These are phyloP conservation scores for Glonium stellatum DNA, from an alignment of 495 filamentous ascomycete genomes.

Conservation along the genomic window DNA sequence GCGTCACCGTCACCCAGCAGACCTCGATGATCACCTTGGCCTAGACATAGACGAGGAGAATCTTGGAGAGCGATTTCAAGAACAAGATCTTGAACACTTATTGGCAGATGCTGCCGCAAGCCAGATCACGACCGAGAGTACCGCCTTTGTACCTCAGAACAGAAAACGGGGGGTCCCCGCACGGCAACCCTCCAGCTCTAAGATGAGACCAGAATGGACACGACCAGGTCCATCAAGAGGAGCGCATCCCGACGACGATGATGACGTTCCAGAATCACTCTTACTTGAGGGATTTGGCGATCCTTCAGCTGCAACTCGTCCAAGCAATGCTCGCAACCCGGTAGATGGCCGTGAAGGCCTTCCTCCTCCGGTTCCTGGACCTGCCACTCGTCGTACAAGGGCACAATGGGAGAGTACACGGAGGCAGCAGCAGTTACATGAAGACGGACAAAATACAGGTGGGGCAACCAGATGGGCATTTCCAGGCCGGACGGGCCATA, in stretches of 20 bases:
- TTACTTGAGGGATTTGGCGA: conserved; percentile 56
- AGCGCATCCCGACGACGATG: conserved; percentile 48
- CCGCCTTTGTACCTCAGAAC: conserved; percentile 32
- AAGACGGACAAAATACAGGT: conserved; percentile 29
- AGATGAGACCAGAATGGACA: conserved; percentile 12
- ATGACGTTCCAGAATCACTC: conserved; percentile 86
- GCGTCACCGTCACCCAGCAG: conserved; percentile 53
- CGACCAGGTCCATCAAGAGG: conserved; percentile 2
- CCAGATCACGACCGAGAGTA: conserved; percentile 52
- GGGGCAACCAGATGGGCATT: background rate
- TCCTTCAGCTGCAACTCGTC: background rate
- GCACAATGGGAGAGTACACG: conserved; percentile 63
- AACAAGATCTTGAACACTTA: conserved; percentile 64
- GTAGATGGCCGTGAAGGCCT: conserved; percentile 14
- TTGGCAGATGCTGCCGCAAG: conserved; percentile 57
- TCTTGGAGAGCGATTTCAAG: conserved; percentile 56
- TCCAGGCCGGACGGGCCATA: conserved; percentile 4
- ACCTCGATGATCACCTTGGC: conserved; percentile 62
- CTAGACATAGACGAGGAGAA: conserved; percentile 64
- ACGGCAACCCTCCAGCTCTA: background rate
- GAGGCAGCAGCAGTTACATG: conserved; percentile 54
- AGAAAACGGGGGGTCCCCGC: conserved; percentile 11
- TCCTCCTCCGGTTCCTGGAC: conserved; percentile 43
- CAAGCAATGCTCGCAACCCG: conserved; percentile 1
- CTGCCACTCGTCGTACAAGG: conserved; percentile 47